A percentile compares a stretch with the other conserved stretches of the same genome.
Conservation (phyloP, 2,329 filamentous ascomycete genomes). For the Zymoseptoria crescenta region DNA sequence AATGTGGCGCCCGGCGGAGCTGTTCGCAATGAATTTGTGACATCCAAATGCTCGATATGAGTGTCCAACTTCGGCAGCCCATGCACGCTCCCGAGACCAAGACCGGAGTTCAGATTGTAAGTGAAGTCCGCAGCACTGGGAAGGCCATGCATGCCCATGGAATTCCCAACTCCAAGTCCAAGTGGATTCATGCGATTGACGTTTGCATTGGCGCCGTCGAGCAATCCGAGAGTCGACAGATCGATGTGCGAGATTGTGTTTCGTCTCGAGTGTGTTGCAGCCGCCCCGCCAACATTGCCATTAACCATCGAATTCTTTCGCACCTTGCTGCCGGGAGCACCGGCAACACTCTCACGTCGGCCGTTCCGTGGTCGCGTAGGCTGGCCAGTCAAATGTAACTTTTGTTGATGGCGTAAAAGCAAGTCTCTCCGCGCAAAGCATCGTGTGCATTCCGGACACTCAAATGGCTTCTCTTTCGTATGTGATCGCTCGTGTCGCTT, state of each 20-base stretch:
- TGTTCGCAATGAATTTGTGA: slow-evolving; percentile 63
- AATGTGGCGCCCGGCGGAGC: slow-evolving; percentile 65
- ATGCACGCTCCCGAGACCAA: slow-evolving; percentile 57
- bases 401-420: slow-evolving; percentile 91
- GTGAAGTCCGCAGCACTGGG: slow-evolving; percentile 52
- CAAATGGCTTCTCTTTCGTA: slow-evolving; percentile 97
- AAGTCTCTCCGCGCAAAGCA: slow-evolving; percentile 93
- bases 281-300: slow-evolving; percentile 41
- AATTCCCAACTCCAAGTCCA: slow-evolving; percentile 10
- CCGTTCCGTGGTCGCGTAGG: slow-evolving; percentile 75
- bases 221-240: slow-evolving; percentile 56
- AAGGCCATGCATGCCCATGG: slow-evolving; percentile 48
- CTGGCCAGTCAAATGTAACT: slow-evolving; percentile 87
- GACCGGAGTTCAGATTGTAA: slow-evolving; percentile 64
- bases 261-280: slow-evolving; percentile 61
- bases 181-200: slow-evolving; percentile 24
- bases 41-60: slow-evolving; percentile 52
- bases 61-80: slow-evolving; percentile 80
- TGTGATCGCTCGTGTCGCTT: slow-evolving; percentile 98
- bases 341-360: slow-evolving; percentile 78
- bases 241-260: slow-evolving; percentile 97
- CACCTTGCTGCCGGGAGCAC: slow-evolving; percentile 64
- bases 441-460: slow-evolving; percentile 86
- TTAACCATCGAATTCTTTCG: slow-evolving; percentile 87
- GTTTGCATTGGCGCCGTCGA: slow-evolving; percentile 20